Evolutionary conservation across 129 eudicot genomes (phyloP), one percentile per base, ranked within the genome.

Genomic region (sunflower (Helianthus annuus)): DNA sequence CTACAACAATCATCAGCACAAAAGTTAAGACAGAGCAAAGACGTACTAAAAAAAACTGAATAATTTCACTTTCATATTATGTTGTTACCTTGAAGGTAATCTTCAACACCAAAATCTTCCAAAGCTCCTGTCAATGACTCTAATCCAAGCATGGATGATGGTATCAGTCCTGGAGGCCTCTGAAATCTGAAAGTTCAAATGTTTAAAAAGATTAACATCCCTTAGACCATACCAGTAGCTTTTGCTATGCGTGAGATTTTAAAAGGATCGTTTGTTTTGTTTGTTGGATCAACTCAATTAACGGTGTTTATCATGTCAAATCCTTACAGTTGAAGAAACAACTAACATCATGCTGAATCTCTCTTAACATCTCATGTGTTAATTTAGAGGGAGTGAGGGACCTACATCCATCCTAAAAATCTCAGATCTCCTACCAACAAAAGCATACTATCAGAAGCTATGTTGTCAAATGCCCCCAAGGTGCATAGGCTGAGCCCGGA

Each of bases 91-190:
- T 87, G 89, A 45, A 93, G 92, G 79, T 87, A 87, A 76, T 93
- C 98, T 79, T 89, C 90, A 73, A 93, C 81, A 71, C 95, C 95
- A 73, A 93, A 87, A 75, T 83, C 85, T 13, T 93, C 98, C 88
- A 93, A 69, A 57, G 76, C 79, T 80, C 98, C 98, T 1, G 98
- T 89, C 38, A 77, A 40, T 6, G 96, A 85, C 67, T 93, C 98
- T 69, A 89, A 74, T 45, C 98, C 98, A 67, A 93, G 81, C 87
- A 93, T 85, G 24, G 98, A 93, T 39, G 98, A 93, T 63, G 98
- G 88, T 69, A 93, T 84, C 40, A 86, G 86, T 10, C 98, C 98
- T 62, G 96, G 95, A 52, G 98, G 96, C 85, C 98, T 89, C 80
- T 93, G 98, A 76, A 93, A 90, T 86, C 98, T 92, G 85, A 59